Base-by-base conservation (phyloP, 805 yeast genomes). In the Lipomyces sp. region DNA sequence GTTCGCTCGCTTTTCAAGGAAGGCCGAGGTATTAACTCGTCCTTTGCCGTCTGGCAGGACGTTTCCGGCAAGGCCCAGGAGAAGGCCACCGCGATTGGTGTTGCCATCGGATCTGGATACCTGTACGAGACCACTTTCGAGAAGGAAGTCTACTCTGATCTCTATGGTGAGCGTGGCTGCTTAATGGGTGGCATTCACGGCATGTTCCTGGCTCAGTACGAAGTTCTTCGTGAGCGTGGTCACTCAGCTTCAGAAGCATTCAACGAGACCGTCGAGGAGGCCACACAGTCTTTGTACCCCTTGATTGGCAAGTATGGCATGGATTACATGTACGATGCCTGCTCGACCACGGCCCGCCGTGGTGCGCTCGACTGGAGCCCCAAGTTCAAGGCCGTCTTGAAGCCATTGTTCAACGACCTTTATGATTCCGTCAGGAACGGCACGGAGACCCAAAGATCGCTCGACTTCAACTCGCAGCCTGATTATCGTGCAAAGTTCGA, bases 351-450 rank as follows among this genome's bases (percentile, higher is more conserved):
- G 75, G 99, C 99, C 78, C 92, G 98, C 88, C 92, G 99, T 86
- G 99, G 99, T 87, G 99, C 99, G 80, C 87, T 95, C 77, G 99
- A 95, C 86, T 95, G 99, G 99, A 94, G 95, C 87, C 98, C 98
- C 83, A 85, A 90, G 83, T 95, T 95, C 92, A 93, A 93, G 88
- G 94, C 91, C 76, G 97, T 98, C 79, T 87, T 95, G 84, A 95
- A 95, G 87, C 98, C 99, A 78, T 98, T 95, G 69, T 95, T 95
- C 87, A 87, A 90, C 83, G 96, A 95, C 79, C 87, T 95, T 78
- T 95, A 95, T 87, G 92, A 89, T 81, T 87, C 96, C 70, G 97
- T 92, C 77, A 90, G 87, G 87, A 90, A 90, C 83, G 99, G 99
- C 81, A 80, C 92, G 75, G 99, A 95, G 88, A 95, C 99, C 80